phyloP scores from a whole-genome alignment of 306 rosid species.

The Pueraria montana region DNA sequence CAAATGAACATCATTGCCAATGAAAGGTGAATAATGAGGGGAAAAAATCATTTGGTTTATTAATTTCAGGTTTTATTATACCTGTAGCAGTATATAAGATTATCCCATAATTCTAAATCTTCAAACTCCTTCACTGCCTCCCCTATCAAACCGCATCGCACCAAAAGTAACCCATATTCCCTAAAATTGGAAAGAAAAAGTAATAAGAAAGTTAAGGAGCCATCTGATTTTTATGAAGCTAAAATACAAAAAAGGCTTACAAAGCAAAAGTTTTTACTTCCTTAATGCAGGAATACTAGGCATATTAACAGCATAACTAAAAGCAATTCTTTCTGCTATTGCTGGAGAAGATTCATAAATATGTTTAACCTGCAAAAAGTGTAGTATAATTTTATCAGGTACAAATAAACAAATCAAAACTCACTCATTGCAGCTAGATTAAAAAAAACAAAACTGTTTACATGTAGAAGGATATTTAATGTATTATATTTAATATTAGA shows the following conservation, averaged over 20 bases:
- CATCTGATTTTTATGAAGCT: constrained; percentile 27
- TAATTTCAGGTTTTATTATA: constrained; percentile 51
- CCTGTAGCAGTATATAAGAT: constrained; percentile 87
- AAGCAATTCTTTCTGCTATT: constrained; percentile 69
- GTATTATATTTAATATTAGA: constrained; percentile 7
- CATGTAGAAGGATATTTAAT: not conserved
- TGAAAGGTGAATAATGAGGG: constrained; percentile 25
- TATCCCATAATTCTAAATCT: constrained; percentile 98
- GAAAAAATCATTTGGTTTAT: constrained; percentile 2
- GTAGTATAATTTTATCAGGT: constrained; percentile 34
- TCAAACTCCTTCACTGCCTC: constrained; percentile 90
- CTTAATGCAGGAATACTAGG: constrained; percentile 88
- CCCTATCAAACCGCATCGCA: constrained; percentile 91
- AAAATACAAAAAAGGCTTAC: not conserved
- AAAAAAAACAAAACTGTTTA: not conserved
- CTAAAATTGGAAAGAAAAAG: constrained; percentile 54
- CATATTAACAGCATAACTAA: constrained; percentile 70
- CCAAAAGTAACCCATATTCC: constrained; percentile 92
- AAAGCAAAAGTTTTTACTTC: constrained; percentile 65
- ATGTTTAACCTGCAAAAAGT: constrained; percentile 74
- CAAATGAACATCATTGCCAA: constrained; percentile 42
- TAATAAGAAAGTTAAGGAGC: constrained; percentile 5
- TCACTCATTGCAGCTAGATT: constrained; percentile 14
- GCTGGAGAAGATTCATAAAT: constrained; percentile 71
- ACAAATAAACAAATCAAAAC: constrained; percentile 35